phyloP scores from a whole-genome alignment of 257 asterid genomes.

The Solanum phureja region DNA sequence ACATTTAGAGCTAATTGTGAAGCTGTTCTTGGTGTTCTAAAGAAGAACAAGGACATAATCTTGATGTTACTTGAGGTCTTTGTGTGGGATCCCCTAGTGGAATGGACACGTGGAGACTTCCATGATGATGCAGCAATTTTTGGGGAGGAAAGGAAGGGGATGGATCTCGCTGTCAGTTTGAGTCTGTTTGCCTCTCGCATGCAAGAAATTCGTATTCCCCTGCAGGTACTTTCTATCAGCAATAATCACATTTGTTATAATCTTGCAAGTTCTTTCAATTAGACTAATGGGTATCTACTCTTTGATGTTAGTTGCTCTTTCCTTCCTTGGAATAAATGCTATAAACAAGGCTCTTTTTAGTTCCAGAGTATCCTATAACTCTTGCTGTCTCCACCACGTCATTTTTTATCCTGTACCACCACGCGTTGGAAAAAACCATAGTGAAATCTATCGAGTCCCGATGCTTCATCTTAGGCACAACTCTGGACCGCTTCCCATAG shows the following conservation, averaged over 20 bases:
- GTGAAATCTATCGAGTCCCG: neutral
- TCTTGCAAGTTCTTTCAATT: neutral
- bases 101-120: constrained; percentile 98
- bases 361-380: neutral
- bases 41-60: constrained; percentile 88
- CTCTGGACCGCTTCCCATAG: neutral
- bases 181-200: constrained; percentile 95
- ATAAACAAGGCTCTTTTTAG: neutral
- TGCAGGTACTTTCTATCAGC: constrained; percentile 56
- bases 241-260: neutral
- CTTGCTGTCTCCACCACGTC: neutral
- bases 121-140: constrained; percentile 98
- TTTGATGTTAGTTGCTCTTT: neutral
- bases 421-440: neutral
- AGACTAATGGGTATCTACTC: neutral
- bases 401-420: neutral
- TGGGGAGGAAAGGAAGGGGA: constrained; percentile 98
- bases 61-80: constrained; percentile 87
- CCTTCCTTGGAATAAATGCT: neutral
- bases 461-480: neutral
- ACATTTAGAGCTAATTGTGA: constrained; percentile 91
- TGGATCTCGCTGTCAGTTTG: constrained; percentile 99
- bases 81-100: constrained; percentile 99
- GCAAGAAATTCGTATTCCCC: constrained; percentile 93
- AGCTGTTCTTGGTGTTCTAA: constrained; percentile 78